A percentile compares a stretch with the other conserved stretches of the same genome.
These are phyloP conservation scores for Calonectria leucothoes DNA, from an alignment of 2,329 filamentous ascomycete genomes.

Conservation along the genomic window DNA sequence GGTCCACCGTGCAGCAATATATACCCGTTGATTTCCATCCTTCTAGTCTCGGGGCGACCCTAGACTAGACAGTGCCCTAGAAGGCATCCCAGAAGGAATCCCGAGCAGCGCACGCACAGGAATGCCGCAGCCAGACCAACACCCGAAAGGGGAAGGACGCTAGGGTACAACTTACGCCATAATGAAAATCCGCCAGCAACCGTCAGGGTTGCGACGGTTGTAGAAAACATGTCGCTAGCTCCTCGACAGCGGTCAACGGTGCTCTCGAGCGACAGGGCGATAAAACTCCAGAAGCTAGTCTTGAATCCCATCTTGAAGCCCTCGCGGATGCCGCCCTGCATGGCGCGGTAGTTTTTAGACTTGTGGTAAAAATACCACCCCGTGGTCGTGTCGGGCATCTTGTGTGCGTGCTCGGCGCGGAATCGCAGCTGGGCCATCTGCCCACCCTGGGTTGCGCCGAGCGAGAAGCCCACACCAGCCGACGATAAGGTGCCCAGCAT, in stretches of 20 bases:
- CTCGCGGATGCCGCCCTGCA: slow-evolving; percentile 81
- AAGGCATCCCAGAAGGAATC: background rate
- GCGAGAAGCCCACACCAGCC: slow-evolving; percentile 74
- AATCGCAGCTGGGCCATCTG: slow-evolving; percentile 84
- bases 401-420: slow-evolving; percentile 95
- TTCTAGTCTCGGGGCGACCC: background rate
- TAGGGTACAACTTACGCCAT: slow-evolving; percentile 76
- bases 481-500: slow-evolving; percentile 72
- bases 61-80: background rate
- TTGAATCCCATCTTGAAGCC: slow-evolving; percentile 79
- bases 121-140: background rate
- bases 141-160: background rate
- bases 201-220: slow-evolving; percentile 83
- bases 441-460: slow-evolving; percentile 80
- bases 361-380: slow-evolving; percentile 99
- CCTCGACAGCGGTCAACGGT: slow-evolving; percentile 81
- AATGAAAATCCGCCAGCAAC: slow-evolving; percentile 89
- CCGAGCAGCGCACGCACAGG: background rate
- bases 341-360: slow-evolving; percentile 92
- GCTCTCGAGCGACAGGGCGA: slow-evolving; percentile 87
- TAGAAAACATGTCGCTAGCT: slow-evolving; percentile 81
- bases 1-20: slow-evolving; percentile 37
- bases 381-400: slow-evolving; percentile 82
- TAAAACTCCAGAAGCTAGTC: slow-evolving; percentile 77
- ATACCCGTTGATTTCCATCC: slow-evolving; percentile 41